These are phyloP conservation scores for Pseudocercospora vitis DNA, from an alignment of 2,329 filamentous ascomycete genomes.

Conservation along the genomic window DNA sequence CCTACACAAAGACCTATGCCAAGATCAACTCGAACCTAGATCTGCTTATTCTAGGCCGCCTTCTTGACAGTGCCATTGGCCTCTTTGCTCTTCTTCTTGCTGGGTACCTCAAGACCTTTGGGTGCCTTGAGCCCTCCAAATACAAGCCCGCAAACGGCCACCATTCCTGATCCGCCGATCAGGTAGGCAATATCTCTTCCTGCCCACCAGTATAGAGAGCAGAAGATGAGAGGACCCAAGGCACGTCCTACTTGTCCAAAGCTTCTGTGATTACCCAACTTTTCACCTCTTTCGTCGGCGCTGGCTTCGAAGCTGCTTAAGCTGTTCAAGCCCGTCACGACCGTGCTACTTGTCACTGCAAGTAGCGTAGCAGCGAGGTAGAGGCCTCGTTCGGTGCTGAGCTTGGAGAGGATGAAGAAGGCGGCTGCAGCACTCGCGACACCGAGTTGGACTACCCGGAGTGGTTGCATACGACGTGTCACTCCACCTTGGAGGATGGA, in stretches of 20 bases:
- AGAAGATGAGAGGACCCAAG: constrained; percentile 84
- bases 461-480: constrained; percentile 77
- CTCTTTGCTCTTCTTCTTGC: constrained; percentile 15
- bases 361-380: constrained; percentile 81
- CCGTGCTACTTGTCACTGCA: constrained; percentile 87
- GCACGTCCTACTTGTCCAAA: constrained; percentile 85
- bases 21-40: neutral
- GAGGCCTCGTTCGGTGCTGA: constrained; percentile 66
- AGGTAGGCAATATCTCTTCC: constrained; percentile 82
- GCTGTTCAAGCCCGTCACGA: constrained; percentile 90
- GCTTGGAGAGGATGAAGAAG: constrained; percentile 74
- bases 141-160: constrained; percentile 68
- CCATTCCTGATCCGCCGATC: constrained; percentile 77
- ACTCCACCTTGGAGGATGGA: constrained; percentile 92
- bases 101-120: constrained; percentile 24
- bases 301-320: constrained; percentile 86
- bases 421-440: constrained; percentile 74
- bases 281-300: constrained; percentile 77
- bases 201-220: constrained; percentile 97
- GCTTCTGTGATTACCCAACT: constrained; percentile 77
- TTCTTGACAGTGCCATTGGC: constrained; percentile 24
- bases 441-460: constrained; percentile 76
- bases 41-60: constrained; percentile 10
- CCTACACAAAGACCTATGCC: constrained; percentile 3
- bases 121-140: constrained; percentile 72